These are phyloP conservation scores for Globisporangium polare DNA, from an alignment of 352 stramenopile genomes.

Conservation along the genomic window DNA sequence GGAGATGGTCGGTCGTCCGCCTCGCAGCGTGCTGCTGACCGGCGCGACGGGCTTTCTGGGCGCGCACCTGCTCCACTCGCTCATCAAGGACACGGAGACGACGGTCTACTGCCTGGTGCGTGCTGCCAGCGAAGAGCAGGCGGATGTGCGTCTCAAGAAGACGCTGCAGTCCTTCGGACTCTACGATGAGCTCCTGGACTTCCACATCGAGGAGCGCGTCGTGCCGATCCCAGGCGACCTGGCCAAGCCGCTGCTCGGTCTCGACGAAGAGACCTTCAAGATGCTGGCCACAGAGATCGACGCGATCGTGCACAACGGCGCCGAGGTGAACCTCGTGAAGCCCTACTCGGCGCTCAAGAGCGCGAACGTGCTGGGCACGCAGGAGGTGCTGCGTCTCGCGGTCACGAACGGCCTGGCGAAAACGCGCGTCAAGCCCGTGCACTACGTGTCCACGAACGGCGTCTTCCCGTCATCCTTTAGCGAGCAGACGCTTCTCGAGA, in stretches of 20 bases:
- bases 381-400: constrained; percentile 86
- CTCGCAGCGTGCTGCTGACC: constrained; percentile 85
- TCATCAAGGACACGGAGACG: constrained; percentile 67
- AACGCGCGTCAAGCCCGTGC: constrained; percentile 78
- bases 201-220: constrained; percentile 68
- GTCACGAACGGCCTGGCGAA: constrained; percentile 74
- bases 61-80: constrained; percentile 75
- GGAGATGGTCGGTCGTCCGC: constrained; percentile 65
- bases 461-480: constrained; percentile 70
- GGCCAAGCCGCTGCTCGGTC: constrained; percentile 73
- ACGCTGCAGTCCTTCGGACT: constrained; percentile 56
- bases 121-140: constrained; percentile 38
- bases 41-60: constrained; percentile 91
- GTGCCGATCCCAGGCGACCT: constrained; percentile 74
- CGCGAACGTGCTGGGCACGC: constrained; percentile 88
- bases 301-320: constrained; percentile 90
- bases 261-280: constrained; percentile 83
- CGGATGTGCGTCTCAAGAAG: constrained; percentile 50
- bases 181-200: constrained; percentile 40
- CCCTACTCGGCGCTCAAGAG: constrained; percentile 85
- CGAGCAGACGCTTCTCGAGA: constrained; percentile 38
- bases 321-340: constrained; percentile 92
- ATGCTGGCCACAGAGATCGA: constrained; percentile 85
- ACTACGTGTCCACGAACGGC: constrained; percentile 91
- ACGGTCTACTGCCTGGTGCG: constrained; percentile 85